Percentiles rank a stretch among this genome's conserved stretches.
Conservation (phyloP, 257 asterid species). For the Gentiana macrophylla region DNA sequence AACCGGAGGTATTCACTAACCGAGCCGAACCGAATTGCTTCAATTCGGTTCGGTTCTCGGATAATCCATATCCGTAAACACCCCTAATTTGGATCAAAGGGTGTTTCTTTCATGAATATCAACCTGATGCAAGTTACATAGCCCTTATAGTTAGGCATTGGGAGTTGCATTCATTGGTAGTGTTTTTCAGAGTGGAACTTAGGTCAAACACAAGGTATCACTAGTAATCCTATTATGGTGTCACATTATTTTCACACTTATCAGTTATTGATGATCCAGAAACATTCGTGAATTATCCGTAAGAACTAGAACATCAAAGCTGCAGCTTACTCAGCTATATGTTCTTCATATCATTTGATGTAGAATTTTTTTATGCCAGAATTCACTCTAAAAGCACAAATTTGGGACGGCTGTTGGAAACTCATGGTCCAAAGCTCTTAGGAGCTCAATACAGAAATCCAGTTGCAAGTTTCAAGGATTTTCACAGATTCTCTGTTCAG, state of each 20-base stretch:
- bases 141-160: too few species aligned
- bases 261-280: too few species aligned
- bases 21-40: too few species aligned
- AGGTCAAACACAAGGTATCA: neutral
- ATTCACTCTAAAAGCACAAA: constrained; percentile 46
- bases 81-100: too few species aligned
- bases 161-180: neutral
- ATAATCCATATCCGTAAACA: too few species aligned
- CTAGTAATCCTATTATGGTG: neutral
- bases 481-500: constrained; percentile 71
- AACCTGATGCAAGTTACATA: neutral
- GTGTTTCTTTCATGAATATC: neutral
- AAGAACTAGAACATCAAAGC: too few species aligned
- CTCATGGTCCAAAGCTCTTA: constrained; percentile 60
- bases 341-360: neutral
- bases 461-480: constrained; percentile 49
- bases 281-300: too few species aligned
- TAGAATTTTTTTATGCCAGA: constrained; percentile 26
- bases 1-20: too few species aligned
- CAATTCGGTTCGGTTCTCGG: too few species aligned
- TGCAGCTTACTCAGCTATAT: too few species aligned
- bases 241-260: too few species aligned
- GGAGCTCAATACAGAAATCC: constrained; percentile 69
- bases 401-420: constrained; percentile 78
- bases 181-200: neutral